A percentile compares a stretch with the other conserved stretches of the same genome.
Conservation (phyloP, 2,329 filamentous ascomycete genomes). For the Colletotrichum spinosum region DNA sequence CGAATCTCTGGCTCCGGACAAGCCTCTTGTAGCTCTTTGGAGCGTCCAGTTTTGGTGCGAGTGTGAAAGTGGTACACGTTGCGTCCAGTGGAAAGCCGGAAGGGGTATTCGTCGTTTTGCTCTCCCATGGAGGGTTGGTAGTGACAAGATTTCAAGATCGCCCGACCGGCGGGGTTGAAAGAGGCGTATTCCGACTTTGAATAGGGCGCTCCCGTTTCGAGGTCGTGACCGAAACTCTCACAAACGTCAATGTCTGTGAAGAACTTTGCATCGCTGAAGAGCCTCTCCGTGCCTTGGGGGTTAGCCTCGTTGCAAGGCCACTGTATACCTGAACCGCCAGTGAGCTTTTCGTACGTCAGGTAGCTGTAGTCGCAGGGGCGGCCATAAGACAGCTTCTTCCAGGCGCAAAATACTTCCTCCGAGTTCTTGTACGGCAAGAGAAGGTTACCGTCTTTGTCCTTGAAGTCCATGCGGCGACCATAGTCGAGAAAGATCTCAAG, state of each 20-base stretch:
- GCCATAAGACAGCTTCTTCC: conserved; percentile 48
- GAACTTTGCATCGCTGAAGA: conserved; percentile 48
- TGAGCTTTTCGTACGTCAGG: conserved; percentile 48
- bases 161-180: too few species aligned
- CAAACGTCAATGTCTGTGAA: conserved; percentile 50
- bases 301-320: conserved; percentile 50
- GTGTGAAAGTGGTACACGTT: too few species aligned
- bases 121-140: too few species aligned
- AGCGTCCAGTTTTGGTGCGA: too few species aligned
- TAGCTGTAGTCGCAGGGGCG: conserved; percentile 50
- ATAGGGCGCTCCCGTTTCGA: conserved; percentile 49
- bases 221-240: conserved; percentile 51
- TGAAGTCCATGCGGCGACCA: conserved; percentile 48
- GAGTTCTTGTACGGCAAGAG: conserved; percentile 45
- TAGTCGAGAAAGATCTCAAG: conserved; percentile 50
- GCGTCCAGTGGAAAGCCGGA: too few species aligned
- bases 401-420: conserved; percentile 50
- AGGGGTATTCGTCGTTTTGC: too few species aligned
- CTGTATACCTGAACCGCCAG: conserved; percentile 50
- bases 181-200: conserved; percentile 40
- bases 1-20: conserved; percentile 45
- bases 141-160: too few species aligned
- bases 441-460: conserved; percentile 46
- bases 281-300: conserved; percentile 48
- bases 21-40: too few species aligned